phyloP scores from a whole-genome alignment of 768 basidiomycete species.

The Psilocybe cubensis region DNA sequence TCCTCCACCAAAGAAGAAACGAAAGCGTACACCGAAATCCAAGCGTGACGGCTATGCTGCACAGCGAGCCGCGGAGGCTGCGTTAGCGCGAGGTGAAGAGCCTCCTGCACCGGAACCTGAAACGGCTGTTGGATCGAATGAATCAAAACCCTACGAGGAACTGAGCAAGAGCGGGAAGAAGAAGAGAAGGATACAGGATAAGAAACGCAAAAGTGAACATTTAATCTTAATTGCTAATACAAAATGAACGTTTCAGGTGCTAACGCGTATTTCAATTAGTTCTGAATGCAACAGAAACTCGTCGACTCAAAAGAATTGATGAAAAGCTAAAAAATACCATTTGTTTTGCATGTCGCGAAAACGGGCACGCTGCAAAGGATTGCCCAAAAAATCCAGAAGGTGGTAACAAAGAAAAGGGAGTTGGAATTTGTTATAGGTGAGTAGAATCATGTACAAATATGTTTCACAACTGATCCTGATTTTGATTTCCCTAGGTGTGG shows the following conservation, averaged over 20 bases:
- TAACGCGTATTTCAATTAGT: slow-evolving; percentile 1
- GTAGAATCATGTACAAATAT: slow-evolving; percentile 18
- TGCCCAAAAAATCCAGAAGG: slow-evolving; percentile 53
- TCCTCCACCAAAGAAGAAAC: slow-evolving; percentile 56
- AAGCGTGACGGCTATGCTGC: slow-evolving; percentile 41
- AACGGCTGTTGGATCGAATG: slow-evolving; percentile 19
- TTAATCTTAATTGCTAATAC: background rate
- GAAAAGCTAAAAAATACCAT: slow-evolving; percentile 61
- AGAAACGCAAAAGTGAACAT: slow-evolving; percentile 29
- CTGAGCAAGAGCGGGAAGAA: slow-evolving; percentile 33
- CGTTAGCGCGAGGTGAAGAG: slow-evolving; percentile 21
- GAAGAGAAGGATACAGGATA: slow-evolving; percentile 31
- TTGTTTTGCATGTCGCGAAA: slow-evolving; percentile 87
- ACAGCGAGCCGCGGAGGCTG: slow-evolving; percentile 28
- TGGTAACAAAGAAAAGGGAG: slow-evolving; percentile 27
- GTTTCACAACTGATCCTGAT: background rate
- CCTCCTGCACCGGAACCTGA: slow-evolving; percentile 3
- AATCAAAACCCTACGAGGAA: slow-evolving; percentile 9
- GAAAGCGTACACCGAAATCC: slow-evolving; percentile 55
- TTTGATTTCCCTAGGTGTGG: slow-evolving; percentile 63
- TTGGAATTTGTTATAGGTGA: slow-evolving; percentile 77
- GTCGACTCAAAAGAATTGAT: slow-evolving; percentile 66
- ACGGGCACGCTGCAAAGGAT: slow-evolving; percentile 82
- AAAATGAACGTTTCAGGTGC: background rate
- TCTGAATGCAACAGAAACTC: slow-evolving; percentile 47